phyloP scores from a whole-genome alignment of 805 yeast species.

The Metschnikowia kofuensis region DNA sequence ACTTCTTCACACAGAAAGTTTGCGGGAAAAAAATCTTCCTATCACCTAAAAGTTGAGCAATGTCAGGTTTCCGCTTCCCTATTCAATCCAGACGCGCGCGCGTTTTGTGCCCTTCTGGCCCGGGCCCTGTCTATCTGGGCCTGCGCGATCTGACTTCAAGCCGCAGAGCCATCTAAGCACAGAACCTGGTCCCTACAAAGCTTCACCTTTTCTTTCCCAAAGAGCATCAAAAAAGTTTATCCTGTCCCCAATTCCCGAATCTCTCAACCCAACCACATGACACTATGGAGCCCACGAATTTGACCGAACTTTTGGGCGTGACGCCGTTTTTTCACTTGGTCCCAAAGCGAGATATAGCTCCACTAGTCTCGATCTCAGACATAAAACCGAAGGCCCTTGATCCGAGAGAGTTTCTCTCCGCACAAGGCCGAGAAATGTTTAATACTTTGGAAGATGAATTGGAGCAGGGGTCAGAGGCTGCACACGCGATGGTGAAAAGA shows the following conservation, averaged over 20 bases:
- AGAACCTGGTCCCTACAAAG: too few species aligned
- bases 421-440: constrained; percentile 3
- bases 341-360: constrained; percentile 18
- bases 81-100: not conserved
- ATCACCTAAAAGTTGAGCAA: too few species aligned
- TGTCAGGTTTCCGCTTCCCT: too few species aligned
- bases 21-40: too few species aligned
- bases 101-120: not conserved
- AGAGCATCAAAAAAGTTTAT: too few species aligned
- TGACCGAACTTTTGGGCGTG: constrained; percentile 15
- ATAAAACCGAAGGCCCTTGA: constrained; percentile 7
- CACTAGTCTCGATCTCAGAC: constrained; percentile 13
- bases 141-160: not conserved
- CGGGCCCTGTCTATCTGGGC: not conserved
- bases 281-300: constrained; percentile 2
- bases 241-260: too few species aligned
- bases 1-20: too few species aligned
- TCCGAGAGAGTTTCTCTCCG: constrained; percentile 7
- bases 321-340: constrained; percentile 15
- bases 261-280: not conserved
- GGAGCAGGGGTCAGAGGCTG: constrained; percentile 13
- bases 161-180: not conserved
- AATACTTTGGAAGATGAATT: constrained; percentile 3
- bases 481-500: constrained; percentile 9
- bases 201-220: too few species aligned